phyloP scores from a whole-genome alignment of 139 green algal species.

The Picochlorum costavermella region DNA sequence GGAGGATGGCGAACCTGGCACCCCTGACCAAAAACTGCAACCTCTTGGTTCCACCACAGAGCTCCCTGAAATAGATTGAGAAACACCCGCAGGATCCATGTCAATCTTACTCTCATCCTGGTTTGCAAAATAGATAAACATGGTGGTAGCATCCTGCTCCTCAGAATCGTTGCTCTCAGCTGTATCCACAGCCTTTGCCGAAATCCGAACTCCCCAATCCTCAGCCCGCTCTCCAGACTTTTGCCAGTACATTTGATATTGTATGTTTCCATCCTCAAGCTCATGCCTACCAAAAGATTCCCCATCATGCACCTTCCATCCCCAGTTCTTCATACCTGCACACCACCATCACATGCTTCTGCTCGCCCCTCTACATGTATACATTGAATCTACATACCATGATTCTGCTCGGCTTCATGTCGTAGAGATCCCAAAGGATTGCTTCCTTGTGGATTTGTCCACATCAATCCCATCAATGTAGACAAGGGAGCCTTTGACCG shows the following conservation, averaged over 20 bases:
- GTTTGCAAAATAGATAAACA: conserved; percentile 13
- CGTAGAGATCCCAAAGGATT: conserved; percentile 36
- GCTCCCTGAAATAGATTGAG: background rate
- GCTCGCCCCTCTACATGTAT: background rate
- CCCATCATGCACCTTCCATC: conserved; percentile 81
- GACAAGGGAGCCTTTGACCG: conserved; percentile 48
- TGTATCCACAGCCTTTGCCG: background rate
- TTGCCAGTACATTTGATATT: conserved; percentile 42
- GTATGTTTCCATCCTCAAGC: conserved; percentile 48
- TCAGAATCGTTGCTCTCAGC: background rate
- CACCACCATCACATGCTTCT: background rate
- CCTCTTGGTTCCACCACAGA: too few species aligned
- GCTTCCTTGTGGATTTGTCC: conserved; percentile 49
- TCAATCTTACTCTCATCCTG: background rate
- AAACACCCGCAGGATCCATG: background rate
- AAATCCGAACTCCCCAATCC: conserved; percentile 1
- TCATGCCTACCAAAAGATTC: conserved; percentile 62
- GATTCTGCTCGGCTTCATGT: conserved; percentile 51
- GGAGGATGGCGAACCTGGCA: too few species aligned
- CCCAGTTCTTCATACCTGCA: conserved; percentile 44
- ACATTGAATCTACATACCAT: conserved; percentile 12
- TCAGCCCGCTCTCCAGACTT: background rate
- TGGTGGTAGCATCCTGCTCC: background rate
- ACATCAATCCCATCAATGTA: conserved; percentile 74
- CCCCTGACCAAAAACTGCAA: too few species aligned